Conservation (phyloP, 441 rosid genomes). For the Aquilaria agallochum region DNA sequence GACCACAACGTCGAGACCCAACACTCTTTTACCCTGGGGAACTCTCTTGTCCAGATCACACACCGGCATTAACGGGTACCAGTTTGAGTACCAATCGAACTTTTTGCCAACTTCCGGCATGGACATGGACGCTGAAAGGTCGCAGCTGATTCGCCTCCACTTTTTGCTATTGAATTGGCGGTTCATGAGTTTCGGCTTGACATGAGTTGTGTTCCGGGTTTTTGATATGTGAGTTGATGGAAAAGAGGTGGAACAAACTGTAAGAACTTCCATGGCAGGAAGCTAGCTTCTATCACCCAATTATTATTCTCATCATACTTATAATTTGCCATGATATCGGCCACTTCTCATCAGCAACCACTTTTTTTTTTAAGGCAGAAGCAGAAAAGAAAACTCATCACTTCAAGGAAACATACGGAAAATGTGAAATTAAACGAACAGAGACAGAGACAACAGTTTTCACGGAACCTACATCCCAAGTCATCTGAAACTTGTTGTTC, state of each 20-base stretch:
- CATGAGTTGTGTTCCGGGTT: conserved; percentile 19
- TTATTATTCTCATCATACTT: no score
- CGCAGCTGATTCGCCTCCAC: conserved; percentile 16
- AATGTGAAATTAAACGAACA: no score
- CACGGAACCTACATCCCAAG: no score
- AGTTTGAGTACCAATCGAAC: conserved; percentile 71
- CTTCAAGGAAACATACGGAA: no score
- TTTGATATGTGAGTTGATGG: conserved; percentile 23
- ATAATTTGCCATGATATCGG: no score
- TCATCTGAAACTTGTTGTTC: no score
- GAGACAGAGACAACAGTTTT: no score
- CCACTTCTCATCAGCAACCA: no score
- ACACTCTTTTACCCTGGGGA: conserved; percentile 66
- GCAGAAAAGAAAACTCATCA: no score
- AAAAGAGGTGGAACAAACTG: conserved; percentile 25
- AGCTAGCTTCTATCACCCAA: conserved; percentile 57
- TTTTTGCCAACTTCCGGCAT: conserved; percentile 33
- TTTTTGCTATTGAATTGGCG: conserved; percentile 6
- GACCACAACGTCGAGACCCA: conserved; percentile 86
- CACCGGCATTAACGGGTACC: conserved; percentile 83
- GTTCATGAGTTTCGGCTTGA: conserved; percentile 25
- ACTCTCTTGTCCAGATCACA: conserved; percentile 76
- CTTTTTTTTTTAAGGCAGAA: no score
- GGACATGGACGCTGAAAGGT: conserved; percentile 30
- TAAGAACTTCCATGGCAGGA: conserved; percentile 54